These are phyloP conservation scores for Aspergillus sojae DNA, from an alignment of 2,329 filamentous ascomycete species.

Conservation along the genomic window DNA sequence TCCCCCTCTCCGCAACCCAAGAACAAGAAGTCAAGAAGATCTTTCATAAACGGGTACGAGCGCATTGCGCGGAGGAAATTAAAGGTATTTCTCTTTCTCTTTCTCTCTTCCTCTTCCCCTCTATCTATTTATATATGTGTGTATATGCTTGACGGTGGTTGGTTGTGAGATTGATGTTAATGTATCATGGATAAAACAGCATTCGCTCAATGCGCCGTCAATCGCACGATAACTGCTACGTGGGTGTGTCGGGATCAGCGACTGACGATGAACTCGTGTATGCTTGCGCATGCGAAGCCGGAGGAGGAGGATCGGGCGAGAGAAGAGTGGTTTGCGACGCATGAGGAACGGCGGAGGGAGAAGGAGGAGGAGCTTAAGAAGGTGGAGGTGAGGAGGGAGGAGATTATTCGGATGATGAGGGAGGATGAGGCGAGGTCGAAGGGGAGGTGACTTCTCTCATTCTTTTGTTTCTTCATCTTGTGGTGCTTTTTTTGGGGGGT, in stretches of 20 bases:
- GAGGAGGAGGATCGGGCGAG: slow-evolving; percentile 84
- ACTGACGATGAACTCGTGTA: slow-evolving; percentile 89
- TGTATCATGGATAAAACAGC: slow-evolving; percentile 53
- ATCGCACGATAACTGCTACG: slow-evolving; percentile 82
- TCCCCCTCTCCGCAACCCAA: slow-evolving; percentile 80
- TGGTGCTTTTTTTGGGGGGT: no score
- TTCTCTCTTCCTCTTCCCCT: neutral
- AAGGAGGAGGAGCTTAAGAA: slow-evolving; percentile 62
- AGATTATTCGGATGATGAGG: slow-evolving; percentile 47
- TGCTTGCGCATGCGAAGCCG: slow-evolving; percentile 82
- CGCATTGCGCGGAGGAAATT: slow-evolving; percentile 75
- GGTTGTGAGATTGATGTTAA: neutral
- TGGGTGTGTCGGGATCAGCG: slow-evolving; percentile 82
- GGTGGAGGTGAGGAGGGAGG: slow-evolving; percentile 43
- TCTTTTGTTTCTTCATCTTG: no score
- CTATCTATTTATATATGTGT: neutral
- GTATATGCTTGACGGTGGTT: neutral
- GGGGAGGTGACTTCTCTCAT: neutral
- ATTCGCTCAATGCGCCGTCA: slow-evolving; percentile 86
- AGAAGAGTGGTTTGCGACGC: slow-evolving; percentile 87
- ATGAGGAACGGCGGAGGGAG: slow-evolving; percentile 70
- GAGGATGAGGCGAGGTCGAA: slow-evolving; percentile 35
- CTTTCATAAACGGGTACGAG: slow-evolving; percentile 77
- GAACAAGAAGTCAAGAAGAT: slow-evolving; percentile 80
- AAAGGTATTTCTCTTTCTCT: slow-evolving; percentile 57